Evolutionary conservation across 2,329 filamentous ascomycete species (phyloP).

Genomic region (Talaromyces islandicus): DNA sequence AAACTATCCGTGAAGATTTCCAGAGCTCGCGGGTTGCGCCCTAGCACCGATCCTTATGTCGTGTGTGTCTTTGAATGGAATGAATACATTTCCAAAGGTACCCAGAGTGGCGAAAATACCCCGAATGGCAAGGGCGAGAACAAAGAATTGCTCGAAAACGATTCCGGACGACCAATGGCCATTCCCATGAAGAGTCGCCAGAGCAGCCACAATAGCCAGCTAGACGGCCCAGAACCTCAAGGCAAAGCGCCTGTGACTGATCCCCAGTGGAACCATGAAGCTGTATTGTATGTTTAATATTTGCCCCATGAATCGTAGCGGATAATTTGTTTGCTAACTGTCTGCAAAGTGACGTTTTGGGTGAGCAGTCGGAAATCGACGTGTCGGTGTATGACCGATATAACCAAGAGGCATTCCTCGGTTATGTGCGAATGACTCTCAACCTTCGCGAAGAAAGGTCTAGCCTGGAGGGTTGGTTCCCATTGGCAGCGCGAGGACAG

Average conservation of each 20-base stretch:
- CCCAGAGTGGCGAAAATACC: conserved; percentile 57
- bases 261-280: conserved; percentile 93
- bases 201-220: conserved; percentile 86
- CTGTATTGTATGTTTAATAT: conserved; percentile 71
- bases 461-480: conserved; percentile 78
- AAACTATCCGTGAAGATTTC: conserved; percentile 85
- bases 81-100: conserved; percentile 88
- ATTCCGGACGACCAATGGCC: conserved; percentile 78
- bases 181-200: conserved; percentile 97
- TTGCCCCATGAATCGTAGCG: background rate
- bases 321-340: conserved; percentile 15
- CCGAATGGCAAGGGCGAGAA: conserved; percentile 54
- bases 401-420: conserved; percentile 82
- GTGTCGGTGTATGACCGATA: conserved; percentile 88
- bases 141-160: conserved; percentile 64
- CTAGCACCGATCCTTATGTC: conserved; percentile 84
- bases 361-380: conserved; percentile 82
- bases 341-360: conserved; percentile 74
- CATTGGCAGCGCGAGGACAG: conserved; percentile 70
- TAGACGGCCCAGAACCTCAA: conserved; percentile 56
- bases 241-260: conserved; percentile 65
- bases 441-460: conserved; percentile 62
- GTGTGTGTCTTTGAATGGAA: conserved; percentile 96
- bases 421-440: conserved; percentile 78
- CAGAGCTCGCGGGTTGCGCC: conserved; percentile 75